Percentiles rank a stretch among this genome's conserved stretches.
phyloP scores from a whole-genome alignment of 257 asterid genomes.

The Solanum sejunctum region DNA sequence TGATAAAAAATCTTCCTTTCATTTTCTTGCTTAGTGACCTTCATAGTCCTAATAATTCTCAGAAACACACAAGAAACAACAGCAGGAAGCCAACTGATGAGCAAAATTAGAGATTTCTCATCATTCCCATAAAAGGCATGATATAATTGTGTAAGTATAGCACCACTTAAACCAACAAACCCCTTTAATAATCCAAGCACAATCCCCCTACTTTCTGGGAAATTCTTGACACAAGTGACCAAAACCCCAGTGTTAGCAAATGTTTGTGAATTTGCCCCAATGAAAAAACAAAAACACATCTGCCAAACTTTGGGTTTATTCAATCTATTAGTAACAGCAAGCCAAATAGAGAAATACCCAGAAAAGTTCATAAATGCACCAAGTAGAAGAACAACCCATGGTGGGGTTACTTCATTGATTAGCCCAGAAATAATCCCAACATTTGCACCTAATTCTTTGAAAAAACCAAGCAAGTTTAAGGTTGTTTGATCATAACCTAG shows the following conservation, averaged over 20 bases:
- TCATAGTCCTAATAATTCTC: slow-evolving; percentile 22
- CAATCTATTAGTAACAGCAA: slow-evolving; percentile 24
- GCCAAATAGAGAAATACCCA: slow-evolving; percentile 60
- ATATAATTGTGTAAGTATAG: slow-evolving; percentile 45
- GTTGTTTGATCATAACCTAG: slow-evolving; percentile 63
- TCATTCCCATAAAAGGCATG: slow-evolving; percentile 38
- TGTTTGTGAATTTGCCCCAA: slow-evolving; percentile 55
- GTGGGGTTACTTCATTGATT: slow-evolving; percentile 43
- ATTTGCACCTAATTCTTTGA: slow-evolving; percentile 55
- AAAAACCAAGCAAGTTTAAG: slow-evolving; percentile 38
- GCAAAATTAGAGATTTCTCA: slow-evolving; percentile 29
- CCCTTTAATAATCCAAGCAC: slow-evolving; percentile 49
- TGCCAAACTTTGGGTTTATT: slow-evolving; percentile 43
- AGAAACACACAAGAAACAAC: slow-evolving; percentile 35
- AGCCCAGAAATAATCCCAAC: slow-evolving; percentile 50
- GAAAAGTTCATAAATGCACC: slow-evolving; percentile 44
- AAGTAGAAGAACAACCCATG: slow-evolving; percentile 43
- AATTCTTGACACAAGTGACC: slow-evolving; percentile 55
- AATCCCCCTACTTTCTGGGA: slow-evolving; percentile 52
- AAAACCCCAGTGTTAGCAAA: slow-evolving; percentile 53
- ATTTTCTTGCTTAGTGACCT: slow-evolving; percentile 15
- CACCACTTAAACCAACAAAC: slow-evolving; percentile 54
- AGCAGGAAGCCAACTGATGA: slow-evolving; percentile 55
- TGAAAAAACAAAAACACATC: slow-evolving; percentile 45
- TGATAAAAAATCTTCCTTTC: slow-evolving; percentile 31